phyloP scores from a whole-genome alignment of 352 stramenopile species.

The Phytophthora hibernalis region DNA sequence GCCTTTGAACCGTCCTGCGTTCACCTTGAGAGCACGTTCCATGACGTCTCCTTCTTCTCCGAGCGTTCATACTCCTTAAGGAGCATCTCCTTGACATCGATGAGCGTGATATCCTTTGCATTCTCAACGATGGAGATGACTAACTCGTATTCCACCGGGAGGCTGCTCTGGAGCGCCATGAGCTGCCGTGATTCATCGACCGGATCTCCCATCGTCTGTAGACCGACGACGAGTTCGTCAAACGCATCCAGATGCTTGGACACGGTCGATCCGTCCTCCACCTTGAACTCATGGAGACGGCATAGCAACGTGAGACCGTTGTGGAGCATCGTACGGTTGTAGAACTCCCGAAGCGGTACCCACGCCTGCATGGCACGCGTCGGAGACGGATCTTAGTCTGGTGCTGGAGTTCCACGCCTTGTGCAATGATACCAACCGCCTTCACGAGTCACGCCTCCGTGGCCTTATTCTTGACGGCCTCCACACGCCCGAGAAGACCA shows the following conservation, averaged over 20 bases:
- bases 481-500: not conserved
- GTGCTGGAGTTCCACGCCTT: slow-evolving; percentile 4
- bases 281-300: not conserved
- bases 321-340: slow-evolving; percentile 14
- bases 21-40: not conserved
- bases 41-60: slow-evolving; percentile 15
- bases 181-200: slow-evolving; percentile 31
- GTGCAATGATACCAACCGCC: not conserved
- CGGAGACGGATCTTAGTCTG: slow-evolving; percentile 19
- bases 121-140: slow-evolving; percentile 29
- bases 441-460: slow-evolving; percentile 1
- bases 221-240: not conserved
- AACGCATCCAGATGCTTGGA: not conserved
- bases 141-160: slow-evolving; percentile 5
- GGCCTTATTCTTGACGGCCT: not conserved
- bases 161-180: slow-evolving; percentile 3
- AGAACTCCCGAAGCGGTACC: not conserved
- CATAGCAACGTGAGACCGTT: slow-evolving; percentile 22
- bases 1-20: not conserved
- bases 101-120: slow-evolving; percentile 13
- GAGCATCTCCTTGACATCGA: slow-evolving; percentile 42
- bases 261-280: not conserved
- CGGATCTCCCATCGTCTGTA: slow-evolving; percentile 17
- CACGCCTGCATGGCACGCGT: slow-evolving; percentile 1
- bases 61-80: slow-evolving; percentile 31